A percentile compares a stretch with the other conserved stretches of the same genome.
phyloP scores from a whole-genome alignment of 257 asterid species.

The Coffea canephora region DNA sequence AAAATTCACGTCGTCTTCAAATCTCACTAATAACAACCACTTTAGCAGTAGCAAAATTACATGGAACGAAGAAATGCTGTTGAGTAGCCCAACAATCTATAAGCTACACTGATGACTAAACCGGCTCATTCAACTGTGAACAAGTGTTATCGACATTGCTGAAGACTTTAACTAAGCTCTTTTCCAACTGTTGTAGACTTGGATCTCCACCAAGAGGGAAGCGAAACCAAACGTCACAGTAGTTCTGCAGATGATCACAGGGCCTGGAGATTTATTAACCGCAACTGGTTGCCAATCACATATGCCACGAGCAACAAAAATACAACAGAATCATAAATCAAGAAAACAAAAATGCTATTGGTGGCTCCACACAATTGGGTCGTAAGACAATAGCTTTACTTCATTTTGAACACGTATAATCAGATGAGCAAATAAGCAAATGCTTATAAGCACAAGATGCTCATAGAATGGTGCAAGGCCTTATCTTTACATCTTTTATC shows the following conservation, averaged over 20 bases:
- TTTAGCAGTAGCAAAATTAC: not conserved
- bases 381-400: not conserved
- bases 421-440: not conserved
- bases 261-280: not conserved
- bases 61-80: not conserved
- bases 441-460: not conserved
- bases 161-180: slow-evolving; percentile 1
- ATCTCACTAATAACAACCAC: not conserved
- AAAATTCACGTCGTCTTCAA: not conserved
- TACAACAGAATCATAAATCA: not conserved
- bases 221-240: not conserved
- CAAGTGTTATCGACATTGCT: slow-evolving; percentile 1
- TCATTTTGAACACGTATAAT: not conserved
- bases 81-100: not conserved
- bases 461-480: not conserved
- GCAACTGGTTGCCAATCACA: not conserved
- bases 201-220: not conserved
- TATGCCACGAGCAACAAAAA: slow-evolving; percentile 5
- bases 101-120: not conserved
- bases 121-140: slow-evolving; percentile 7
- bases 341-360: not conserved
- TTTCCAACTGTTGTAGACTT: not conserved
- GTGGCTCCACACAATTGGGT: not conserved
- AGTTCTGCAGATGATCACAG: not conserved
- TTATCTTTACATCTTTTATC: not conserved